Evolutionary conservation across 2,329 filamentous ascomycete species (phyloP).

Genomic region (Colletotrichum caudatum): DNA sequence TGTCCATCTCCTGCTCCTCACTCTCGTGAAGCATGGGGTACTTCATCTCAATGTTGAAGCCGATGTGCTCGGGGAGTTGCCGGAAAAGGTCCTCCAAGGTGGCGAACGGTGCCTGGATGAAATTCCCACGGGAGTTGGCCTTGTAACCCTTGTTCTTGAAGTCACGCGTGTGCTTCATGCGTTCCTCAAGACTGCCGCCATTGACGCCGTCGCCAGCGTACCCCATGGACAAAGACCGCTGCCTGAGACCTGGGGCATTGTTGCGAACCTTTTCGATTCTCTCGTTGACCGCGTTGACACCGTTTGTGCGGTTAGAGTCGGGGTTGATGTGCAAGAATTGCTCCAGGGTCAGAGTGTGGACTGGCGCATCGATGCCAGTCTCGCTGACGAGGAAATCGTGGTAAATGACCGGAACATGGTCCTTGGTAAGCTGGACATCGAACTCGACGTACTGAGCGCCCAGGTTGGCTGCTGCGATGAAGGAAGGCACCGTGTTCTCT

Average conservation of each 20-base stretch:
- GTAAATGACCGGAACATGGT: conserved; percentile 97
- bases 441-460: conserved; percentile 82
- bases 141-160: conserved; percentile 97
- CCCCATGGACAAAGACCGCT: conserved; percentile 69
- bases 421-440: conserved; percentile 98
- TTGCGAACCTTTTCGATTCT: conserved; percentile 48
- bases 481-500: conserved; percentile 95
- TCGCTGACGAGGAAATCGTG: conserved; percentile 98
- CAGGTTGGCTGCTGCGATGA: conserved; percentile 94
- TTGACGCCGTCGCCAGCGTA: conserved; percentile 56
- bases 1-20: conserved; percentile 96
- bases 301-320: conserved; percentile 50
- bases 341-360: conserved; percentile 93
- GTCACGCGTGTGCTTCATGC: conserved; percentile 97
- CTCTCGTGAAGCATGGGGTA: conserved; percentile 98
- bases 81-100: conserved; percentile 94
- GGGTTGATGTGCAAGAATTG: conserved; percentile 92
- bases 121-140: conserved; percentile 91
- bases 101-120: conserved; percentile 95
- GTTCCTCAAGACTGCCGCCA: conserved; percentile 70
- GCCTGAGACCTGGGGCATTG: conserved; percentile 50
- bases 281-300: conserved; percentile 45
- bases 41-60: conserved; percentile 99
- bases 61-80: conserved; percentile 82
- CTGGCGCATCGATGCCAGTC: conserved; percentile 95